Evolutionary conservation across 495 filamentous ascomycete genomes (phyloP), one percentile per base, ranked within the genome.

Genomic region (Aspergillus incahuasiensis): DNA sequence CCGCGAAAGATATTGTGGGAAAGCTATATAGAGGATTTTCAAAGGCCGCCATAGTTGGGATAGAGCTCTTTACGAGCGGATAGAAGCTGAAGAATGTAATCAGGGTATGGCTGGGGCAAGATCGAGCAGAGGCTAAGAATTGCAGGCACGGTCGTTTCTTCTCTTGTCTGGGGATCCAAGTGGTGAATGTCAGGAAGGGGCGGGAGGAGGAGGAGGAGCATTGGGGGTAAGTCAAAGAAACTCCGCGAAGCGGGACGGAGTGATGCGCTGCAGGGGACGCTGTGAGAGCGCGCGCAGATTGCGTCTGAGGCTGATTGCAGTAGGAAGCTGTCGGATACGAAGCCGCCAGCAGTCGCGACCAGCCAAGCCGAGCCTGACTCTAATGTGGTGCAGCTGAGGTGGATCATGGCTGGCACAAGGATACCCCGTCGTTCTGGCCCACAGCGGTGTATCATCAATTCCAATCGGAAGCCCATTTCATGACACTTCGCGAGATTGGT

Each of bases 251-350:
- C 9, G 32, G 32, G 2, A 35, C 19, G 18, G 30, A 49, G 30
- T 7, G 46, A 49, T 19, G 43, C 12, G 43, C n/a, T 16, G 21
- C 43, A 46, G 24, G 43, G 21, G n/a, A 46, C 21, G n/a, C 38
- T 44, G 41, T 20, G 41, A 6, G 9, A 9, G 18, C 9, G 19
- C 46, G 18, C 46, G 18, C 43, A 46, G 46, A 49, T 38, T 49
- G 28, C 30, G 30, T 49, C 46, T 49, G 46, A 50, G 34, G 48
- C 48, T 40, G 48, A 39, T 50, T 25, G 34, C 21, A 38, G 9
- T 35, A 28, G 15, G 15, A 13, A 38, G 30, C 45, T 48, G 38
- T 43, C 50, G 6, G 44, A 55, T 24, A 48, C 22, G 43, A 18
- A 39, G 32, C 6, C 19, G 38, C 21, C 18, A 47, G 46, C 35